These are phyloP conservation scores for Talaromyces piceae DNA, from an alignment of 2,329 filamentous ascomycete species.

Conservation along the genomic window DNA sequence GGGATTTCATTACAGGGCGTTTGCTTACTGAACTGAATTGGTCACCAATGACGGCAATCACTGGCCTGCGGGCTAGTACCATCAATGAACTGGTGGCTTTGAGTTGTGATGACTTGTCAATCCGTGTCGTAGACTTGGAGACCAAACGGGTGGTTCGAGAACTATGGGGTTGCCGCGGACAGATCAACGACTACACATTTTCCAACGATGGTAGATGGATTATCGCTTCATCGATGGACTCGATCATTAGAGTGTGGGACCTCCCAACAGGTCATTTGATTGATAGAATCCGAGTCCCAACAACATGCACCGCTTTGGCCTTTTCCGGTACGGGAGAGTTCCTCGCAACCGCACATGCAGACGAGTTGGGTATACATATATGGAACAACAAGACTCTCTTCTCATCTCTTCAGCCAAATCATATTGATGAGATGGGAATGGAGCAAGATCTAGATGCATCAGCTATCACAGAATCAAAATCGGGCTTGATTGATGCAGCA, in stretches of 20 bases:
- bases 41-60: conserved; percentile 68
- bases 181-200: conserved; percentile 77
- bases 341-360: conserved; percentile 79
- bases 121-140: conserved; percentile 82
- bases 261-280: conserved; percentile 91
- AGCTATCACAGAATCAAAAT: conserved; percentile 72
- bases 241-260: conserved; percentile 82
- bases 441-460: conserved; percentile 60
- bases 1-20: conserved; percentile 83
- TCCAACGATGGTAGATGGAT: conserved; percentile 93
- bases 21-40: conserved; percentile 77
- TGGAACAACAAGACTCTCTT: conserved; percentile 95
- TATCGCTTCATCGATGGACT: conserved; percentile 75
- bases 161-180: conserved; percentile 70
- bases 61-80: conserved; percentile 70
- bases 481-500: conserved; percentile 67
- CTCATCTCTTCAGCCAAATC: conserved; percentile 75
- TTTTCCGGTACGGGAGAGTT: conserved; percentile 91
- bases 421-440: conserved; percentile 73
- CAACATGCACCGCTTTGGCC: conserved; percentile 72
- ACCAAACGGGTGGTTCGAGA: conserved; percentile 89
- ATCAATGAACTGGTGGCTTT: conserved; percentile 80
- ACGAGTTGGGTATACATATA: conserved; percentile 78
- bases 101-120: conserved; percentile 78
- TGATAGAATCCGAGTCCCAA: conserved; percentile 75